phyloP scores from a whole-genome alignment of 495 filamentous ascomycete genomes.

The Neurospora sp. region DNA sequence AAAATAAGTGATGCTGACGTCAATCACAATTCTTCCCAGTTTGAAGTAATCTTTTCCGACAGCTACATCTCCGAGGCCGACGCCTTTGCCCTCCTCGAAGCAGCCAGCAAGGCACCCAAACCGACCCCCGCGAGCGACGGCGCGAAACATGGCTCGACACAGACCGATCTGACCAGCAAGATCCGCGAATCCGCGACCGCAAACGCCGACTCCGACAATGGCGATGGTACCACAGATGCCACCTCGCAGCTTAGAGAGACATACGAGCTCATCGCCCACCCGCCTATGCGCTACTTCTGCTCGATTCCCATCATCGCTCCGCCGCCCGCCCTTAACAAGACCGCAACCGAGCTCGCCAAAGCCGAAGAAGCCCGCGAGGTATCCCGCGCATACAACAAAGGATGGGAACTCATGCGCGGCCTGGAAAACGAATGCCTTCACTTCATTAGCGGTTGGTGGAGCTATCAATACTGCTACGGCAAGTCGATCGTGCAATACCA shows the following conservation, averaged over 20 bases:
- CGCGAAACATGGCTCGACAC: slow-evolving; percentile 20
- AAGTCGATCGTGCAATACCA: slow-evolving; percentile 86
- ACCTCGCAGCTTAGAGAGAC: slow-evolving; percentile 30
- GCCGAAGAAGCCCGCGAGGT: slow-evolving; percentile 80
- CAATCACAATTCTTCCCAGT: slow-evolving; percentile 37
- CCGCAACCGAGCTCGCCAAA: slow-evolving; percentile 50
- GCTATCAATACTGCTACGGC: slow-evolving; percentile 91
- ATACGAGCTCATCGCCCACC: slow-evolving; percentile 65
- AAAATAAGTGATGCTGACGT: background rate
- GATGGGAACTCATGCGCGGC: slow-evolving; percentile 80
- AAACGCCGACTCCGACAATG: slow-evolving; percentile 8
- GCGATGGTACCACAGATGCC: slow-evolving; percentile 9
- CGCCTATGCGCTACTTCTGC: slow-evolving; percentile 69
- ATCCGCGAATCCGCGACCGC: slow-evolving; percentile 21
- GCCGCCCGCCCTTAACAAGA: slow-evolving; percentile 44
- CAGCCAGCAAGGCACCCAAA: slow-evolving; percentile 1
- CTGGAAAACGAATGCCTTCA: slow-evolving; percentile 86
- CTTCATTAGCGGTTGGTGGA: slow-evolving; percentile 92
- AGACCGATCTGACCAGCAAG: slow-evolving; percentile 27
- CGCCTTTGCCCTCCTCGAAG: slow-evolving; percentile 49
- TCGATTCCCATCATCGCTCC: slow-evolving; percentile 63
- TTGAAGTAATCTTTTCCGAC: slow-evolving; percentile 70
- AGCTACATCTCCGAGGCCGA: slow-evolving; percentile 62
- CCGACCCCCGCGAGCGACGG: slow-evolving; percentile 3
- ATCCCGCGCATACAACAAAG: slow-evolving; percentile 68